Evolutionary conservation across 345 rosid genomes (phyloP), one percentile per base, ranked within the genome.

Genomic region (Eutrema heterophyllum): DNA sequence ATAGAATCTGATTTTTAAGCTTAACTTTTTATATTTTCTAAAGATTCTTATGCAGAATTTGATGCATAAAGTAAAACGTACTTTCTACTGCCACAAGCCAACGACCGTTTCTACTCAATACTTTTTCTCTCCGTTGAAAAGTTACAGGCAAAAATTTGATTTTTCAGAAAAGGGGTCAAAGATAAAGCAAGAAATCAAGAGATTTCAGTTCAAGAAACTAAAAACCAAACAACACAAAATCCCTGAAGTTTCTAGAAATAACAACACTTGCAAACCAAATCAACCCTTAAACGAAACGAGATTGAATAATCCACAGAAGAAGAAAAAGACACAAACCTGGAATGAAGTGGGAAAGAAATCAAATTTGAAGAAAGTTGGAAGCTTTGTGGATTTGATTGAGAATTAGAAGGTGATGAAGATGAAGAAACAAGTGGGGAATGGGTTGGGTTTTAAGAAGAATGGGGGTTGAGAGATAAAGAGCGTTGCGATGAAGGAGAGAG

Each of bases 391-490:
- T 52, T n/a, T 21, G 15, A 0, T 5, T 33, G 11, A 43, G 53
- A 12, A 35, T 10, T 9, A 64, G 71, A 50, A 44, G 67, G 50
- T 54, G 79, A 50, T 4, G 33, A 30, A 4, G 33, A 44, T 60
- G 79, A 13, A 24, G 77, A 61, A 68, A 40, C 75, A 69, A 76
- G 79, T 76, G 74, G 65, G 62, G 49, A 61, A n/a, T 50, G 51
- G 52, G 76, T 40, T 59, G 59, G 74, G 59, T 40, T 75, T 41
- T 27, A 70, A 57, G 60, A 67, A 57, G 78, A 66, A 43, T 32
- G 30, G 45, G 32, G 24, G 10, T 27, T 64, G 73, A 29, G 53
- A 54, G 49, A 41, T 5, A 24, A 35, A 14, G 18, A 44, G 3
- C 66, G 26, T 55, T 64, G 55, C 44, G 58, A 61, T 62, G 75